phyloP scores from a whole-genome alignment of 2,329 filamentous ascomycete genomes.

The Cercospora zeae-maydis region DNA sequence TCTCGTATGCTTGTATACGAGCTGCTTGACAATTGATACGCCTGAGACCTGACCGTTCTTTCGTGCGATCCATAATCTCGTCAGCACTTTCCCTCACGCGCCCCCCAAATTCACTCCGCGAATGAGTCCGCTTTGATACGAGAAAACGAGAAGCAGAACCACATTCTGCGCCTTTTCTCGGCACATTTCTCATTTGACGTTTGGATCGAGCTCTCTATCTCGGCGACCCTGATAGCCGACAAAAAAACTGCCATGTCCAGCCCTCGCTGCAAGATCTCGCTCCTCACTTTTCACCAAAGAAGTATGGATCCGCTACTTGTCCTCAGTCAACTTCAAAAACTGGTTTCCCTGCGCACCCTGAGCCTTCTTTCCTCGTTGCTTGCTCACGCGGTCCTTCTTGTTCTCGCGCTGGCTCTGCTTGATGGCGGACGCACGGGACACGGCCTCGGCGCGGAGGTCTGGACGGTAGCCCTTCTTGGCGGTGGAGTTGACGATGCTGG shows the following conservation, averaged over 20 bases:
- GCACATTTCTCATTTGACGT: background rate
- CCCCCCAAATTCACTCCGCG: no score
- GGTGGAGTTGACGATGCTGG: slow-evolving; percentile 74
- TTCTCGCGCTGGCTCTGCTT: slow-evolving; percentile 70
- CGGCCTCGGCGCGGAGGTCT: slow-evolving; percentile 58
- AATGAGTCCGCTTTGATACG: no score
- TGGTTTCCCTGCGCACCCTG: slow-evolving; percentile 21
- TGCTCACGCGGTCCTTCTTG: slow-evolving; percentile 67
- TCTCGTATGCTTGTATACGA: no score
- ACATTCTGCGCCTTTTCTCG: background rate
- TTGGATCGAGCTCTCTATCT: background rate
- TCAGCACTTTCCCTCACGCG: no score
- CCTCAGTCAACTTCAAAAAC: slow-evolving; percentile 16
- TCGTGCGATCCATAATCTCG: no score
- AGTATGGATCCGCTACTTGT: slow-evolving; percentile 11
- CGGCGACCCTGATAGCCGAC: background rate
- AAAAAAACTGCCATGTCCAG: background rate
- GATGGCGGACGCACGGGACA: slow-evolving; percentile 76
- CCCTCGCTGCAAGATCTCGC: background rate
- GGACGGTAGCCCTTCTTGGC: slow-evolving; percentile 78
- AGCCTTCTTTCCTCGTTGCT: slow-evolving; percentile 37
- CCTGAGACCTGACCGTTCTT: no score
- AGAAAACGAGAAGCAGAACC: no score
- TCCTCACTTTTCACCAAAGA: background rate
- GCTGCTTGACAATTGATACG: no score